These are phyloP conservation scores for Immersiporthe knoxdaviesiana DNA, from an alignment of 2,329 filamentous ascomycete genomes.

Conservation along the genomic window DNA sequence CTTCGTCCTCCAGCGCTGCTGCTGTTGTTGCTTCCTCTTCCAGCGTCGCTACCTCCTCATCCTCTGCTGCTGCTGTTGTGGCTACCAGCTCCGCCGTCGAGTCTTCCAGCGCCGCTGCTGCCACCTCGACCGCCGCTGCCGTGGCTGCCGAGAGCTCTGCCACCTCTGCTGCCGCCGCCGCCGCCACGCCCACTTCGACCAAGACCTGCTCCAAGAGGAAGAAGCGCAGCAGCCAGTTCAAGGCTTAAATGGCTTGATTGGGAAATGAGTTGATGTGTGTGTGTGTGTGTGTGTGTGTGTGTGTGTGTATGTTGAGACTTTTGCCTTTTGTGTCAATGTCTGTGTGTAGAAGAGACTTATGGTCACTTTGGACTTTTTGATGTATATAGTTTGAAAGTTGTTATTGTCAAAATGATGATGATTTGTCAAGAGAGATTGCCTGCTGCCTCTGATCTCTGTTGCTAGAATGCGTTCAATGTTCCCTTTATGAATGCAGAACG, in stretches of 20 bases:
- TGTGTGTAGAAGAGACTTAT: too few relatives aligned
- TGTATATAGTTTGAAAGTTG: constrained; percentile 17
- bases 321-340: too few relatives aligned
- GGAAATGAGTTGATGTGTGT: not conserved
- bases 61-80: not conserved
- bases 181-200: constrained; percentile 3
- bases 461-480: too few relatives aligned
- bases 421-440: not conserved
- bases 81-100: not conserved
- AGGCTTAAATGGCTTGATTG: not conserved
- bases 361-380: too few relatives aligned
- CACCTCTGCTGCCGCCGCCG: constrained; percentile 11
- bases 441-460: not conserved
- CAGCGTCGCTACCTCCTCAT: not conserved
- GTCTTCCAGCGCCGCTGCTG: not conserved
- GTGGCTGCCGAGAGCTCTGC: constrained; percentile 16
- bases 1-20: constrained; percentile 8
- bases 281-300: not conserved
- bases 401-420: not conserved
- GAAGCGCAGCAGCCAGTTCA: constrained; percentile 16
- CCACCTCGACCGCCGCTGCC: constrained; percentile 3
- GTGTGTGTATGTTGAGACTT: not conserved
- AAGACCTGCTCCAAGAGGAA: constrained; percentile 21
- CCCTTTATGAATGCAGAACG: too few relatives aligned
- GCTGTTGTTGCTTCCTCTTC: not conserved